These are phyloP conservation scores for Pichia californica DNA, from an alignment of 805 yeast genomes.

Conservation along the genomic window DNA sequence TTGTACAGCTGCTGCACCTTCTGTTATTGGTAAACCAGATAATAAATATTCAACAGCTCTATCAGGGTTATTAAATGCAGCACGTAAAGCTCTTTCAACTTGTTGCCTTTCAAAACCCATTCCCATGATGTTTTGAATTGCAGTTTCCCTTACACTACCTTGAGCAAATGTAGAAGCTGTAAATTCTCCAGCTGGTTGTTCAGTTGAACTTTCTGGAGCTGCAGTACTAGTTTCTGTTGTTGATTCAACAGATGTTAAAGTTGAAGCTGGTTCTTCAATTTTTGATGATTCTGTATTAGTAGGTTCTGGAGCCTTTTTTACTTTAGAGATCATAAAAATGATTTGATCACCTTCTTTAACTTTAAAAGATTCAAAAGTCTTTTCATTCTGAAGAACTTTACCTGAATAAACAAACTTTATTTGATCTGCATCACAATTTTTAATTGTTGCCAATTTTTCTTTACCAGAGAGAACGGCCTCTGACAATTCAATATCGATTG, in stretches of 20 bases:
- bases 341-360: conserved; percentile 83
- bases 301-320: conserved; percentile 31
- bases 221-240: conserved; percentile 15
- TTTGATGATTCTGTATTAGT: conserved; percentile 10
- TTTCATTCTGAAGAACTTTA: conserved; percentile 80
- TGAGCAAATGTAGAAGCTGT: conserved; percentile 59
- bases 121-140: conserved; percentile 78
- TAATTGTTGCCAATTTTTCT: conserved; percentile 60
- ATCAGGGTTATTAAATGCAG: conserved; percentile 96
- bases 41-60: conserved; percentile 93
- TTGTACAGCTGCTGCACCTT: conserved; percentile 8
- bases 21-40: conserved; percentile 55
- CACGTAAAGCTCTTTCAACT: conserved; percentile 85
- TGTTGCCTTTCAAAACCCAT: conserved; percentile 91
- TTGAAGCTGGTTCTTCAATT: conserved; percentile 12
- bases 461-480: conserved; percentile 68
- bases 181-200: conserved; percentile 21
- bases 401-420: conserved; percentile 88
- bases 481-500: conserved; percentile 64
- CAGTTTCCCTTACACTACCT: conserved; percentile 72
- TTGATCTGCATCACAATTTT: conserved; percentile 63
- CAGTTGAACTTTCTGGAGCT: not conserved
- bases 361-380: conserved; percentile 63
- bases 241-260: conserved; percentile 20
- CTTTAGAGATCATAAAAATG: conserved; percentile 81